Evolutionary conservation across 306 rosid species (phyloP), one percentile per base, ranked within the genome.

Genomic region (Fagus crenata): DNA sequence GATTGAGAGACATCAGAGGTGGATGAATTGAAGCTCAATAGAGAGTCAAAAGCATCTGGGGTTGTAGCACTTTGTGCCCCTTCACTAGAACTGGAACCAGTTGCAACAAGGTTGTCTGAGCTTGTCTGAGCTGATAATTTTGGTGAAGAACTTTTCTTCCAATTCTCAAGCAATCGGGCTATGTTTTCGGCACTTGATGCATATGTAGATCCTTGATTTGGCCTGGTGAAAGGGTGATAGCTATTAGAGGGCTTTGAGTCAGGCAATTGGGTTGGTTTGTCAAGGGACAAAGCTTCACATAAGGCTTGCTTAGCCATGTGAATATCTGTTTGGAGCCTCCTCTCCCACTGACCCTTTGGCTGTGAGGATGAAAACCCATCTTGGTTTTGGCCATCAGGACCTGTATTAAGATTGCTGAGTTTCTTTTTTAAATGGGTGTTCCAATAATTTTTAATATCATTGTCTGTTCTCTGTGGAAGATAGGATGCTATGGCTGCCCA

Each of bases 271-370:
- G 1, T 81, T 73, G 86, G 67, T 35, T 83, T 83, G 80, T 88
- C 85, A 37, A 94, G 88, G 51, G 98, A 94, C 32, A 94, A 85
- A 36, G 98, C 98, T 53, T 94, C 93, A 69, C 89, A 82, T 11
- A 94, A 82, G 61, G 96, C 98, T 83, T 87, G 92, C 37, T 90
- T 94, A 72, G 98, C 98, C 87, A 77, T 85, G 69, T 94, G 84
- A 58, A 94, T 94, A 75, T 94, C 96, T 28, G 97, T 94, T 73
- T 94, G 98, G 59, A 94, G 88, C 83, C 88, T 90, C 84, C 96
- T 90, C 84, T 92, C 98, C 98, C 98, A 94, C 76, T 94, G 96
- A 33, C 98, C 98, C 71, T 89, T 94, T 73, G 75, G 53, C 1
- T 77, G 82, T 41, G 91, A 71, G 41, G 82, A 58, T 15, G 87